phyloP scores from a whole-genome alignment of 129 eudicot genomes.

The Ambrosia artemisiifolia region DNA sequence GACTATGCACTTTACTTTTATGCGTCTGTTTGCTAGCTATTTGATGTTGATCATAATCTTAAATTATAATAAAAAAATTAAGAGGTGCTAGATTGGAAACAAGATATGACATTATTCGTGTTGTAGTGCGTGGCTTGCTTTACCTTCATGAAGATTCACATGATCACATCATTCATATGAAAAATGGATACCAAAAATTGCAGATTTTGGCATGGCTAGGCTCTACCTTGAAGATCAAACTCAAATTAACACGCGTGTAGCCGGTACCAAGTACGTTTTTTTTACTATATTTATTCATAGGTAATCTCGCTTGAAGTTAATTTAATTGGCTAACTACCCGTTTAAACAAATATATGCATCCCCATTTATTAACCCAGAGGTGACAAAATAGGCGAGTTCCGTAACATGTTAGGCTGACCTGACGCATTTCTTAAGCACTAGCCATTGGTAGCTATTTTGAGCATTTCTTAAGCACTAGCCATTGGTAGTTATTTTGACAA shows the following conservation, averaged over 20 bases:
- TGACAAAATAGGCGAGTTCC: background rate
- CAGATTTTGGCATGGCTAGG: slow-evolving; percentile 85
- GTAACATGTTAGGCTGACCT: background rate
- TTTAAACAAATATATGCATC: background rate
- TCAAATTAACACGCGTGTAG: slow-evolving; percentile 75
- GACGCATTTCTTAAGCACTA: background rate
- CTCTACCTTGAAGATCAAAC: slow-evolving; percentile 64
- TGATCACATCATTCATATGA: slow-evolving; percentile 61
- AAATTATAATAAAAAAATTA: slow-evolving; percentile 30
- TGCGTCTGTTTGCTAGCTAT: background rate
- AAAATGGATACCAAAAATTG: slow-evolving; percentile 80
- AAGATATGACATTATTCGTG: slow-evolving; percentile 50
- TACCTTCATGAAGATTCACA: slow-evolving; percentile 77
- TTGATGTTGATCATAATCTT: slow-evolving; percentile 23
- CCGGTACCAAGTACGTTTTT: slow-evolving; percentile 78
- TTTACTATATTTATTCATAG: background rate
- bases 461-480: too few species aligned
- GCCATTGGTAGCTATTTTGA: background rate
- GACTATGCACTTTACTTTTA: background rate
- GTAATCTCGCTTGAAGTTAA: background rate
- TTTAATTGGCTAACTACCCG: too few species aligned
- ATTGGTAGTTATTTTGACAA: background rate
- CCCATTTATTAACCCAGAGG: background rate
- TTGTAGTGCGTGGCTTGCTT: slow-evolving; percentile 64
- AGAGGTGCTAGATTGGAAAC: slow-evolving; percentile 59